Percentiles rank a stretch among this genome's conserved stretches.
phyloP scores from a whole-genome alignment of 1,284 basidiomycete genomes.

The Sporisorium exsertum region DNA sequence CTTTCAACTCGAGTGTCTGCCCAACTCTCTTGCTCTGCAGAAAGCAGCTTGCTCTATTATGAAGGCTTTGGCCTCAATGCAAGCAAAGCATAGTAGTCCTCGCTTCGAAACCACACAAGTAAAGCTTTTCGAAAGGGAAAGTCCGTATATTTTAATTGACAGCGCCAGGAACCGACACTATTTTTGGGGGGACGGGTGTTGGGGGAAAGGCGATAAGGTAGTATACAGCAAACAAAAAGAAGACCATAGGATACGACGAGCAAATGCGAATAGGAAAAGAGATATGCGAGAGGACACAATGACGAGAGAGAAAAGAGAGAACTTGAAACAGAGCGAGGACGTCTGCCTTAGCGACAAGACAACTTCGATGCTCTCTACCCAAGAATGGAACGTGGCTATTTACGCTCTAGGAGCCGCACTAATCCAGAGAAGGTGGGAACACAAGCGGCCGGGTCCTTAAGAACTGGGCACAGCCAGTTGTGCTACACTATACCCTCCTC shows the following conservation, averaged over 20 bases:
- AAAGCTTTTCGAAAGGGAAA: too few species aligned
- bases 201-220: background rate
- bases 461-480: conserved; percentile 14
- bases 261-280: background rate
- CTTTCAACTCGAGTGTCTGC: too few species aligned
- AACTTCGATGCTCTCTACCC: background rate
- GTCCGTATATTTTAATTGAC: background rate
- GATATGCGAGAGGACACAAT: background rate
- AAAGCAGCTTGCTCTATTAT: too few species aligned
- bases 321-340: background rate
- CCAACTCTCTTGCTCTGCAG: too few species aligned
- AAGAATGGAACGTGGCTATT: background rate
- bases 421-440: background rate
- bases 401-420: background rate
- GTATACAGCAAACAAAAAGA: conserved; percentile 5
- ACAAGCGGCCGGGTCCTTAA: conserved; percentile 6
- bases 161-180: background rate
- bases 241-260: background rate
- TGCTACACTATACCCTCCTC: background rate
- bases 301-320: background rate
- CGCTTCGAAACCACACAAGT: too few species aligned
- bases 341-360: too few species aligned
- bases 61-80: too few species aligned
- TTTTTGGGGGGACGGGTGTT: background rate
- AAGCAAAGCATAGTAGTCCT: too few species aligned